Base-by-base conservation (phyloP, 2,329 filamentous ascomycete species). In the Aspergillus jensenii region DNA sequence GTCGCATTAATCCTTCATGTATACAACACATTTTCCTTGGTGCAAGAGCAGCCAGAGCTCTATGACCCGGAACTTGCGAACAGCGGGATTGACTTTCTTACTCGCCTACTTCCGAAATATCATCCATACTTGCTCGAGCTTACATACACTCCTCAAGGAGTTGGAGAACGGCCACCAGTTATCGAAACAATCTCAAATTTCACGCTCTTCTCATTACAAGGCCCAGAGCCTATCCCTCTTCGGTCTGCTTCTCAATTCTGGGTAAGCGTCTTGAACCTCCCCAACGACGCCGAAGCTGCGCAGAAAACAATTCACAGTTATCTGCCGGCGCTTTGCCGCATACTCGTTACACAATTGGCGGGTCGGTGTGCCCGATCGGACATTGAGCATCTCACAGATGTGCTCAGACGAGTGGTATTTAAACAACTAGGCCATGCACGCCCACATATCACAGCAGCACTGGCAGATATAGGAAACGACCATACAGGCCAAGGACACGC, bases 321-420 rank as follows among this genome's bases (percentile, higher is more conserved):
- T 56, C 60, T 76, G 4, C 71, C 75, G 4, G 63, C 68, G 6
- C 69, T 79, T 7, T 74, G 75, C 35, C 69, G 71, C 39, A 72
- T 76, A 7, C 62, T 79, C 11, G 69, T 79, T 21, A 69, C 65
- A 3, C 76, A 79, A 52, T 61, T 80, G 33, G 72, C 74, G 12
- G 78, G 78, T 4, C 69, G 67, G 45, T 80, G 78, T 55, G 76
- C 78, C 12, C 72, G 78, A 41, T 80, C 78, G 1, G 78, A 80
- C 56, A 66, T 79, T 15, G 71, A 74, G 6, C 74, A 72, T 59
- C 70, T 80, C 11, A 71, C 66, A 49, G 76, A 79, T 44, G 69
- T 75, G 9, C 68, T 80, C 37, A 71, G 75, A 52, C 73, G 70
- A 46, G 69, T 75, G 23, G 62, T 78, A 6, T 78, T 76, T 62